A percentile compares a stretch with the other conserved stretches of the same genome.
phyloP scores from a whole-genome alignment of 345 rosid species.

The Draba incana region DNA sequence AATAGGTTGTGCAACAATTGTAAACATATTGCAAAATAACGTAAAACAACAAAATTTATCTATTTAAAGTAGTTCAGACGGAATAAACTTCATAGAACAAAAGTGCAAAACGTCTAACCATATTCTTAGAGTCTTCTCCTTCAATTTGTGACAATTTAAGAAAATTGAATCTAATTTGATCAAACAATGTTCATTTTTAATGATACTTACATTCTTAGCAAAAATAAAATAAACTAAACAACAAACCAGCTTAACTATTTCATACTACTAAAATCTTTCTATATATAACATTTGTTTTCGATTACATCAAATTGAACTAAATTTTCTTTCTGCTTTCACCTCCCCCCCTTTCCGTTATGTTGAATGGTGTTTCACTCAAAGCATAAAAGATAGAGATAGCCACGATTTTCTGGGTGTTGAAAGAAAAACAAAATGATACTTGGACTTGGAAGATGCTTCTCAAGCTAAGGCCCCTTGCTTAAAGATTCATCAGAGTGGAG shows the following conservation, averaged over 20 bases:
- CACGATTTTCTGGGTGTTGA: background rate
- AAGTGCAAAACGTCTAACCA: conserved; percentile 30
- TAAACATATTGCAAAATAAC: background rate
- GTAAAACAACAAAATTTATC: conserved; percentile 32
- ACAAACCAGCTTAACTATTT: too few relatives aligned
- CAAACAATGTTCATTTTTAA: background rate
- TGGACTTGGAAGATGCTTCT: too few relatives aligned
- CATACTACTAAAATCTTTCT: background rate
- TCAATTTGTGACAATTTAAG: background rate
- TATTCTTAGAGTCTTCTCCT: too few relatives aligned
- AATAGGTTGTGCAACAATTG: too few relatives aligned
- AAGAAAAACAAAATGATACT: too few relatives aligned
- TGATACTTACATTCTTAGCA: background rate
- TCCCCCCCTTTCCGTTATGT: background rate
- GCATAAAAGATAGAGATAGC: conserved; percentile 21
- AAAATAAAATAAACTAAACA: too few relatives aligned
- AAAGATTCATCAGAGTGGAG: too few relatives aligned
- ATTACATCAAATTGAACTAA: conserved; percentile 16
- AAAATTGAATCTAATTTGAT: background rate
- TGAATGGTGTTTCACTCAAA: conserved; percentile 19
- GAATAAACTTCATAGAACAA: conserved; percentile 30
- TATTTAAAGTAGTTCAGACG: conserved; percentile 28
- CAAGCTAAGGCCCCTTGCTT: too few relatives aligned
- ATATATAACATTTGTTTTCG: background rate
- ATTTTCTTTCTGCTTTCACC: conserved; percentile 6